Evolutionary conservation across 164 flowering plant species (phyloP).

Genomic region (Taxillus chinensis): DNA sequence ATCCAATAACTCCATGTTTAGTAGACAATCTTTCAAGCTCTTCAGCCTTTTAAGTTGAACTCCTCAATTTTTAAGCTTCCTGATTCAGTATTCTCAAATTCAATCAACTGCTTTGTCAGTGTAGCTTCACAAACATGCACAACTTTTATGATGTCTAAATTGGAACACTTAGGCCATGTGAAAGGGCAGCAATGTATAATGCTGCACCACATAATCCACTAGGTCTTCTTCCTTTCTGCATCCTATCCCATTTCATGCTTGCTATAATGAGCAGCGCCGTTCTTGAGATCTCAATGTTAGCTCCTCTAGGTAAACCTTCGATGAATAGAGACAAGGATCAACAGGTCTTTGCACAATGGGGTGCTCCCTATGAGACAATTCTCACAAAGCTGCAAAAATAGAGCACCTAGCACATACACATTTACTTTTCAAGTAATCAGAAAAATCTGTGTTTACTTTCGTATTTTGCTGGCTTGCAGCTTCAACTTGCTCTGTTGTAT

Average conservation of each 20-base stretch:
- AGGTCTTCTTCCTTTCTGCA: conserved; percentile 98
- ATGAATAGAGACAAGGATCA: conserved; percentile 84
- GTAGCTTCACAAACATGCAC: conserved; percentile 93
- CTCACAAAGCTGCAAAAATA: conserved; percentile 83
- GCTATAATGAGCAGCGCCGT: conserved; percentile 69
- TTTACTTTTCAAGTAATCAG: conserved; percentile 49
- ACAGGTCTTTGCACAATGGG: conserved; percentile 62
- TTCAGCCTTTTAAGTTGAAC: conserved; percentile 44
- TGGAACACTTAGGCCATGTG: no score
- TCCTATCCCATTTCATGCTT: conserved; percentile 96
- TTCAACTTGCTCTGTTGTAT: conserved; percentile 55
- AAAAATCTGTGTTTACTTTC: conserved; percentile 82
- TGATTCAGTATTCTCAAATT: conserved; percentile 83
- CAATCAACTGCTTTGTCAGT: conserved; percentile 74
- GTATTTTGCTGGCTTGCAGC: conserved; percentile 72
- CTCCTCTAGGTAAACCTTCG: conserved; percentile 40
- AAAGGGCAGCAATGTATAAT: no score
- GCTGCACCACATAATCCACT: conserved; percentile 31
- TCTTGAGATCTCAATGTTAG: conserved; percentile 27
- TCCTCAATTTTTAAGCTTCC: conserved; percentile 82
- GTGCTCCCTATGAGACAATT: conserved; percentile 54
- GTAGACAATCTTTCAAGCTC: conserved; percentile 26
- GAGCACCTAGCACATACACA: conserved; percentile 93
- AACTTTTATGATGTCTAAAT: conserved; percentile 37
- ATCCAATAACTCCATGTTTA: conserved; percentile 5